A percentile compares a stretch with the other conserved stretches of the same genome.
These are phyloP conservation scores for Apiospora kogelbergensis DNA, from an alignment of 2,329 filamentous ascomycete genomes.

Conservation along the genomic window DNA sequence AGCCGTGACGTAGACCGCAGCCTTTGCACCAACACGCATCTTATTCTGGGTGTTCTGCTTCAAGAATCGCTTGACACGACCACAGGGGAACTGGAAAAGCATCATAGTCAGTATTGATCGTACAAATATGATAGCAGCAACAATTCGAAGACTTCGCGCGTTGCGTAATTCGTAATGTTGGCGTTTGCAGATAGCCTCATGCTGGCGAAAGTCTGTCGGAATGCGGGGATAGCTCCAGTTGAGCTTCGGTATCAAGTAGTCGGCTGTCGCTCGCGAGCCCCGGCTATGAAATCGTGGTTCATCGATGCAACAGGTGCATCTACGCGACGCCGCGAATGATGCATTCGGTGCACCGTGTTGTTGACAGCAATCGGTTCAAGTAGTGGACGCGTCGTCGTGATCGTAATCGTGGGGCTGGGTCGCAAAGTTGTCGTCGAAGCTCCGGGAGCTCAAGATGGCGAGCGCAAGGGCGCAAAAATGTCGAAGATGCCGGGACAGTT, in stretches of 20 bases:
- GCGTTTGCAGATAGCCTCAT: not conserved
- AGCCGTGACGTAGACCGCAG: conserved; percentile 95
- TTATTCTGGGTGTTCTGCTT: conserved; percentile 99
- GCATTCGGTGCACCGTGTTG: not conserved
- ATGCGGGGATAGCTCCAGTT: conserved; percentile 1
- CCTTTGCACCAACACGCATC: conserved; percentile 99
- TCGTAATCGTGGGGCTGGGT: not conserved
- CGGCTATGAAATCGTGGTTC: not conserved
- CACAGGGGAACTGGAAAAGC: conserved; percentile 81
- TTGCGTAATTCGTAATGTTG: not conserved
- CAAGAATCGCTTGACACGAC: conserved; percentile 99
- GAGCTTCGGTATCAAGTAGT: not conserved
- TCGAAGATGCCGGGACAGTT: conserved; percentile 12
- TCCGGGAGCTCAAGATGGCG: not conserved
- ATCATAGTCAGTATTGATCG: not conserved
- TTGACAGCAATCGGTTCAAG: not conserved
- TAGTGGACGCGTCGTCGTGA: not conserved
- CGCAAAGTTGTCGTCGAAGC: conserved; percentile 3
- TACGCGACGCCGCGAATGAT: not conserved
- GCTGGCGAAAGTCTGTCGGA: not conserved
- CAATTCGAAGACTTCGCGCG: not conserved
- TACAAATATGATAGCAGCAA: not conserved
- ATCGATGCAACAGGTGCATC: not conserved
- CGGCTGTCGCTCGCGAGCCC: not conserved
- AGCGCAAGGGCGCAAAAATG: conserved; percentile 3